Conservation (phyloP, 2,329 filamentous ascomycete genomes). For the Trichoderma sp. region DNA sequence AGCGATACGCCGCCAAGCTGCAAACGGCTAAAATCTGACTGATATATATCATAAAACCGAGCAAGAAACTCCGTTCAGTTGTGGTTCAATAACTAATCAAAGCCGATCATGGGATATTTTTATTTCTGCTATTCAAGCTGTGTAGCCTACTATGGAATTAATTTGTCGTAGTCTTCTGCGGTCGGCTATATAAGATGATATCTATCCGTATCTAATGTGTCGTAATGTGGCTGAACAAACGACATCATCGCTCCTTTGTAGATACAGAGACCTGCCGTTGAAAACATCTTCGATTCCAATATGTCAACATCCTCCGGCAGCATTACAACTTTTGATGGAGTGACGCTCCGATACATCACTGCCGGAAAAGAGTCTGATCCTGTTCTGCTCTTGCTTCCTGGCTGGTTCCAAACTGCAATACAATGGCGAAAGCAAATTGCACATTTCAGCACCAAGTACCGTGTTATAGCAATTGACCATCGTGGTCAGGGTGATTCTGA, state of each 20-base stretch:
- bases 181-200: not conserved
- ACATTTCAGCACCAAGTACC: constrained; percentile 33
- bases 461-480: constrained; percentile 36
- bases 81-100: not conserved
- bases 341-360: constrained; percentile 25
- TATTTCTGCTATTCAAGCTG: not conserved
- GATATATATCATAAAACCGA: not conserved
- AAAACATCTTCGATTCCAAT: not conserved
- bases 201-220: not conserved
- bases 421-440: constrained; percentile 36
- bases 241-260: not conserved
- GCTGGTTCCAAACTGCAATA: constrained; percentile 36
- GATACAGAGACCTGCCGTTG: not conserved
- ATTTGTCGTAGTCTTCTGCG: not conserved
- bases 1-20: too few species aligned
- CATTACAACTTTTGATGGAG: constrained; percentile 12
- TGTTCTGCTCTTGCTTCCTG: constrained; percentile 35
- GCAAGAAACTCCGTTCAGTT: not conserved
- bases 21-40: not conserved
- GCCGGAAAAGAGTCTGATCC: constrained; percentile 27
- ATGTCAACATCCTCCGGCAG: constrained; percentile 11
- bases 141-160: not conserved
- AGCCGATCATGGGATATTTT: not conserved
- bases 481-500: constrained; percentile 40
- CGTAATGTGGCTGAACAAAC: not conserved